Conservation (phyloP, 1,284 basidiomycete species). For the Trichosporon asahii region DNA sequence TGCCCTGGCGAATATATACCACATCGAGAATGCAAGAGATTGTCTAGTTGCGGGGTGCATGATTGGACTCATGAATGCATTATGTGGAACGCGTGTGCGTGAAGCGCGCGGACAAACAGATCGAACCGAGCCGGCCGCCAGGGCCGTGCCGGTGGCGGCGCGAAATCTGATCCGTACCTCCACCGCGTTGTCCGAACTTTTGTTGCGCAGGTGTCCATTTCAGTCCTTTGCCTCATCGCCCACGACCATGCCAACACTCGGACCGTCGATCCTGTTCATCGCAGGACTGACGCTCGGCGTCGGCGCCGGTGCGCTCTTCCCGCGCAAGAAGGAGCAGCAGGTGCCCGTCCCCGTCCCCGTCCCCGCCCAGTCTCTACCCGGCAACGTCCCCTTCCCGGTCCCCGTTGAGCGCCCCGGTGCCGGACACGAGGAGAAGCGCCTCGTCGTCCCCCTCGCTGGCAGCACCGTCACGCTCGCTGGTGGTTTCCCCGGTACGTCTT, state of each 20-base stretch:
- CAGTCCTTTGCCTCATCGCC: neutral
- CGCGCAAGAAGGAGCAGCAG: conserved; percentile 24
- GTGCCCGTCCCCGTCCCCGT: neutral
- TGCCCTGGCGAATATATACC: conserved; percentile 9
- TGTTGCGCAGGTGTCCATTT: neutral
- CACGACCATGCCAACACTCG: conserved; percentile 42
- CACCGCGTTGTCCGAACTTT: conserved; percentile 2
- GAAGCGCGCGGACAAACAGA: neutral
- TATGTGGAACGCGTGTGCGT: neutral
- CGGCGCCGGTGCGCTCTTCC: conserved; percentile 40
- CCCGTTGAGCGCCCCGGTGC: conserved; percentile 27
- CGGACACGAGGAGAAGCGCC: conserved; percentile 21
- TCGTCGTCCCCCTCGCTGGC: conserved; percentile 32
- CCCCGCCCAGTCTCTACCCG: neutral
- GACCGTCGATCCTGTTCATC: conserved; percentile 50
- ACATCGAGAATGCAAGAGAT: conserved; percentile 10
- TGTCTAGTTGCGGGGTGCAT: neutral
- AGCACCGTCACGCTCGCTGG: conserved; percentile 38
- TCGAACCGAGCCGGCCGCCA: neutral
- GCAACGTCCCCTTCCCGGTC: conserved; percentile 21
- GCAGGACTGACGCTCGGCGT: conserved; percentile 49
- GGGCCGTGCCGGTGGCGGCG: neutral
- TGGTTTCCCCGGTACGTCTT: conserved; percentile 49
- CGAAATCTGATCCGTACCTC: neutral
- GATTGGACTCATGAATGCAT: neutral